Evolutionary conservation across 2,329 filamentous ascomycete genomes (phyloP).

Genomic region (Golovinomyces cichoracearum): DNA sequence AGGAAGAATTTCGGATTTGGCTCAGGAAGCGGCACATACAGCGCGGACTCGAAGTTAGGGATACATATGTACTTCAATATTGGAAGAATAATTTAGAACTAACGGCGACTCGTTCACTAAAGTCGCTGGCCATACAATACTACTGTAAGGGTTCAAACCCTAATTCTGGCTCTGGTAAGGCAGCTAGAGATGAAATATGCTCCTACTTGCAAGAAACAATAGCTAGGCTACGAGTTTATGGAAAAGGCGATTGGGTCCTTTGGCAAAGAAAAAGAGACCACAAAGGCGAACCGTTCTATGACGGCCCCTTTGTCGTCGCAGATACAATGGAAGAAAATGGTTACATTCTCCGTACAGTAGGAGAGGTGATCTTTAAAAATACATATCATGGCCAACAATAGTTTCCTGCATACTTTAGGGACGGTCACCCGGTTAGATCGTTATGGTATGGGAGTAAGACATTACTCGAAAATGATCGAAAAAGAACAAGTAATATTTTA

Average conservation of each 20-base stretch:
- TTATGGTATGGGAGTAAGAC: no score
- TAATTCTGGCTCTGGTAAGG: no score
- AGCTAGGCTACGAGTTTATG: background rate
- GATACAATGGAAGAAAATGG: background rate
- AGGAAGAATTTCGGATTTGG: background rate
- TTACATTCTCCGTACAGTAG: background rate
- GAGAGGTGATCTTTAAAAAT: background rate
- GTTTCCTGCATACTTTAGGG: background rate
- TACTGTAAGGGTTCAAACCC: no score
- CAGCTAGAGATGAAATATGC: no score
- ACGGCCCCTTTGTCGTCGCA: background rate
- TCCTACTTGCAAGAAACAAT: no score
- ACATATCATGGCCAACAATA: background rate
- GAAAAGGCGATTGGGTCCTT: background rate
- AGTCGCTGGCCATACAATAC: no score
- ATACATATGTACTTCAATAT: background rate
- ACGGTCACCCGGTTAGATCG: background rate
- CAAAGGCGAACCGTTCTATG: background rate
- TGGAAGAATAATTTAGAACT: background rate
- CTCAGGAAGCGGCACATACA: background rate
- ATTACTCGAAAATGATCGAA: no score
- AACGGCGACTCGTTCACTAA: no score
- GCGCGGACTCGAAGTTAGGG: background rate
- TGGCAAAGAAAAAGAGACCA: conserved; percentile 1
- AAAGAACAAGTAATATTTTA: no score